Evolutionary conservation across 1,284 basidiomycete genomes (phyloP), one percentile per base, ranked within the genome.

Genomic region (Austropuccinia psidii): DNA sequence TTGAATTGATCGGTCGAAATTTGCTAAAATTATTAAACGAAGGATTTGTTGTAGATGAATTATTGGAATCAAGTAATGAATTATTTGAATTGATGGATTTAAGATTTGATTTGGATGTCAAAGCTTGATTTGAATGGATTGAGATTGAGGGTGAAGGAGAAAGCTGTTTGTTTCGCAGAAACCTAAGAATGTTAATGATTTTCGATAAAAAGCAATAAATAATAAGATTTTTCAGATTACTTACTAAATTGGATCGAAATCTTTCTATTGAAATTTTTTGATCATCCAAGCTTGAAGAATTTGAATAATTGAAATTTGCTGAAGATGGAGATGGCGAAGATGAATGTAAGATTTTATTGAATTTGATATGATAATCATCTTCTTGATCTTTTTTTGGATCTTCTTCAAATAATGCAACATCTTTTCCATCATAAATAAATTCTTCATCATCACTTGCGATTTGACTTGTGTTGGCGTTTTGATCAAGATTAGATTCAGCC

Each of bases 351-450:
- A 70, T 60, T 29, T 54, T 41, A 24, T 61, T 47, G 5, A 70
- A 41, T 52, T 37, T 69, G n/a, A 41, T 58, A 13, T 35, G 52
- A 37, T 69, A 69, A 21, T 69, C 66, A 17, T 49, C 33, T 29
- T 39, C 19, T 6, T 54, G 65, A 52, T 21, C 27, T 13, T 54
- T 31, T 24, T 9, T 6, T 31, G 7, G 8, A 13, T 70, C 54
- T 35, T 70, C 54, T 33, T 70, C 68, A 57, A 69, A 69, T 24
- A 69, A 39, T 24, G 55, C 43, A 39, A 69, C 66, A 35, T 69
- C 66, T 27, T 58, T 39, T 3, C 66, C 66, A 47, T 69, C 66
- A 35, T 69, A 69, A 27, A 69, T 55, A 58, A 69, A 69, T 45
- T 69, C 52, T 33, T 67, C 64, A n/a, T 66, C 64, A 45, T 62